Evolutionary conservation across 2,329 filamentous ascomycete species (phyloP).

Genomic region (Bipolaris oryzae): DNA sequence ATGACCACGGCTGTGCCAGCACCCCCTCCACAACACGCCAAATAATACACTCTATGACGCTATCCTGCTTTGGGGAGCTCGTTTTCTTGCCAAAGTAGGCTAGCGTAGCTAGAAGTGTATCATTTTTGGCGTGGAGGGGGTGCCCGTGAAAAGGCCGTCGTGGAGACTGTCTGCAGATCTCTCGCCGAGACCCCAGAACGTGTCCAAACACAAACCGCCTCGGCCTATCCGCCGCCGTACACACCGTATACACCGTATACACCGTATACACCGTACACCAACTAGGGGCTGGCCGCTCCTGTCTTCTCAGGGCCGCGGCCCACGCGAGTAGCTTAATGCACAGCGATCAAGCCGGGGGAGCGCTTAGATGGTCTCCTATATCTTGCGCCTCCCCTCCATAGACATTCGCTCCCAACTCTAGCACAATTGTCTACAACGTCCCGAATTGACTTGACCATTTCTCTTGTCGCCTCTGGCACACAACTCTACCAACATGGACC

Average conservation of each 20-base stretch:
- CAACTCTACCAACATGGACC: slow-evolving; percentile 22
- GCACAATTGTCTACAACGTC: neutral
- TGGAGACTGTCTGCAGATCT: neutral
- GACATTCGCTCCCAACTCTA: neutral
- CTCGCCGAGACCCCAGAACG: neutral
- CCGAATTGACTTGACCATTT: neutral
- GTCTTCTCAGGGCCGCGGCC: neutral
- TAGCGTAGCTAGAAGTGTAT: too few species aligned
- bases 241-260: too few species aligned
- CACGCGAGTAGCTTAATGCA: neutral
- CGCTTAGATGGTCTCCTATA: neutral
- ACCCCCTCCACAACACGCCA: too few species aligned
- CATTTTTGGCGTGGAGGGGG: too few species aligned
- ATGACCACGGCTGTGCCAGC: neutral
- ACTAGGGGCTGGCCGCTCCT: neutral
- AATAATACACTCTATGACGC: too few species aligned
- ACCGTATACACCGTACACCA: slow-evolving; percentile 2
- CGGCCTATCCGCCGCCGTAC: neutral
- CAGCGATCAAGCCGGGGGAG: neutral
- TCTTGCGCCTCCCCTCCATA: neutral
- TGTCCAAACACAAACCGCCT: slow-evolving; percentile 7
- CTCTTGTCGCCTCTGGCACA: neutral
- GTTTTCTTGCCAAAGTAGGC: too few species aligned
- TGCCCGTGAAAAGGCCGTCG: neutral
- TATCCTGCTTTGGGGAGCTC: too few species aligned